A percentile compares a stretch with the other conserved stretches of the same genome.
Evolutionary conservation across 257 asterid genomes (phyloP).

Genomic region (Solanum sitiens): DNA sequence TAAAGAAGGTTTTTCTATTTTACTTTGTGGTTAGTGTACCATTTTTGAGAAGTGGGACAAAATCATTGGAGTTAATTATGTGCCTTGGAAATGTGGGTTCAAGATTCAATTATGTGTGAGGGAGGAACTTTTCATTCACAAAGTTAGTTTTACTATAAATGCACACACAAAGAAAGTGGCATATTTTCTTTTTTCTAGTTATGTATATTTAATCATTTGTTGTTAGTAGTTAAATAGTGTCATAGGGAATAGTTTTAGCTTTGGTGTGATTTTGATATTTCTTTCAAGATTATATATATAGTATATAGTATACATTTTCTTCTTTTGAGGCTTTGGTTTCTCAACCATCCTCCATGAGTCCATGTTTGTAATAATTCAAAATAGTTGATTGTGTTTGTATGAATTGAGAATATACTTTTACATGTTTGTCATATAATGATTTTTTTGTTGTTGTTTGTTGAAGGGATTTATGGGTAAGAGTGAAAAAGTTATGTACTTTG

Average conservation of each 20-base stretch:
- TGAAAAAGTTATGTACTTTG: background rate
- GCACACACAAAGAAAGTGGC: background rate
- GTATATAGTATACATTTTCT: background rate
- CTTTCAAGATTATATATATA: background rate
- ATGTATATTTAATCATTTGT: background rate
- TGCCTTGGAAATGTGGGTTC: background rate
- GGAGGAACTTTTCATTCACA: background rate
- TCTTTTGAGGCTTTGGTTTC: background rate
- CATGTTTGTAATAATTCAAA: background rate
- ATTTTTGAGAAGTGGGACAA: background rate
- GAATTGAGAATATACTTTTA: background rate
- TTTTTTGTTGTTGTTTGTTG: no score
- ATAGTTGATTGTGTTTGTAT: background rate
- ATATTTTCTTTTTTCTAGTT: background rate
- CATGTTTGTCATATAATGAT: background rate
- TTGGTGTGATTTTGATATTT: background rate
- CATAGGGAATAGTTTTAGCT: background rate
- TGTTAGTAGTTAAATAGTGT: slow-evolving; percentile 3
- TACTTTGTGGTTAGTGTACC: background rate
- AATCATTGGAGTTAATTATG: background rate
- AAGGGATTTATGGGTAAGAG: background rate
- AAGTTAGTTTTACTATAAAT: background rate
- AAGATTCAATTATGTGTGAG: background rate
- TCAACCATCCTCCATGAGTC: background rate
- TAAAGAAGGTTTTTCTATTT: background rate